Evolutionary conservation across 345 rosid species (phyloP).

Genomic region (Hypericum androsaemum): DNA sequence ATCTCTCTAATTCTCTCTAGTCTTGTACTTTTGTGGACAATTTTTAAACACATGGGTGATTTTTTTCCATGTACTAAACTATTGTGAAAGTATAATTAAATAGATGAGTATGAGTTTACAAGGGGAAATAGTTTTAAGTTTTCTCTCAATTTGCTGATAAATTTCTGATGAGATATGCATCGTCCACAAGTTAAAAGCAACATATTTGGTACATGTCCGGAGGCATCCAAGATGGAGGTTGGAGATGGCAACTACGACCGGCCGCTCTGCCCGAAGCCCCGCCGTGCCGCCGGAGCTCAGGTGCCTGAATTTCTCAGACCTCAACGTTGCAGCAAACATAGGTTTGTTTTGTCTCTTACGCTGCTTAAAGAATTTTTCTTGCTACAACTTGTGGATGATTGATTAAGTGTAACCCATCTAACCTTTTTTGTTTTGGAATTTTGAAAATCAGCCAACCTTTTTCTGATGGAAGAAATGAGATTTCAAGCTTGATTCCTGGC

Average conservation of each 20-base stretch:
- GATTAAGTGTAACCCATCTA: background rate
- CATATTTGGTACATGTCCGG: slow-evolving; percentile 23
- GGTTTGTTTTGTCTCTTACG: slow-evolving; percentile 4
- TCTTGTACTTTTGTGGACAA: slow-evolving; percentile 7
- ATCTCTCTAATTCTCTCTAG: slow-evolving; percentile 8
- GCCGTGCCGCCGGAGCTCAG: slow-evolving; percentile 32
- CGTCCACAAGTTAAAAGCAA: slow-evolving; percentile 32
- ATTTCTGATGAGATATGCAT: slow-evolving; percentile 28
- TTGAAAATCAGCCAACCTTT: slow-evolving; percentile 33
- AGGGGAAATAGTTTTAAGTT: background rate
- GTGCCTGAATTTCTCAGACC: slow-evolving; percentile 60
- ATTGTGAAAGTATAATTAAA: background rate
- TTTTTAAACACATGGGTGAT: slow-evolving; percentile 1
- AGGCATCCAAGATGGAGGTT: slow-evolving; percentile 9
- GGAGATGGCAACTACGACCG: slow-evolving; percentile 6
- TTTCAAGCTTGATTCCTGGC: slow-evolving; percentile 30
- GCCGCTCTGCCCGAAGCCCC: slow-evolving; percentile 68
- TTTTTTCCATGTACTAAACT: background rate
- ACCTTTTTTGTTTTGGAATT: background rate
- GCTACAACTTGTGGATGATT: background rate
- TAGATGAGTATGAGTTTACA: background rate
- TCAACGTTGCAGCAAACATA: slow-evolving; percentile 44
- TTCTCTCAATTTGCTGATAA: no score
- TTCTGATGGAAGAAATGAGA: slow-evolving; percentile 32
- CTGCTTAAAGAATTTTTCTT: background rate